These are phyloP conservation scores for Capsicum baccatum DNA, from an alignment of 257 asterid species.

Conservation along the genomic window DNA sequence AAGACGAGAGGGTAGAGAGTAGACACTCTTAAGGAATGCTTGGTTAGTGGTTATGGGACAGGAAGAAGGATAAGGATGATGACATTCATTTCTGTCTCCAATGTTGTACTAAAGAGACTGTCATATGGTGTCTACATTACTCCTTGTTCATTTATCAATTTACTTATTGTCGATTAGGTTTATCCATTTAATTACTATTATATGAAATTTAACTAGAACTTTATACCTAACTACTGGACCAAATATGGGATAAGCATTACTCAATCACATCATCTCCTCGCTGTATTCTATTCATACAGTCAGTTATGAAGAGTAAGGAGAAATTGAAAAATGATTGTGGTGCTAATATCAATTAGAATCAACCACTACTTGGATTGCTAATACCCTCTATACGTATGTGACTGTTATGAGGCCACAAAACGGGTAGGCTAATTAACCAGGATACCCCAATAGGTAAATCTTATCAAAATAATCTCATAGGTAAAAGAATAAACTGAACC, in stretches of 20 bases:
- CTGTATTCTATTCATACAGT: not conserved
- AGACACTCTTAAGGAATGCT: not conserved
- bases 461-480: not conserved
- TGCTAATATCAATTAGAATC: conserved; percentile 21
- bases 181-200: conserved; percentile 12
- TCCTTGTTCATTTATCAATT: not conserved
- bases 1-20: conserved; percentile 13
- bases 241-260: not conserved
- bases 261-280: not conserved
- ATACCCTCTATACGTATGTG: not conserved
- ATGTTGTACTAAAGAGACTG: not conserved
- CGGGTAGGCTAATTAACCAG: not conserved
- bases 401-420: not conserved
- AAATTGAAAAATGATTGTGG: not conserved
- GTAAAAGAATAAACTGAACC: not conserved
- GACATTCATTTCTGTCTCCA: not conserved
- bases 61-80: not conserved
- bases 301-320: not conserved
- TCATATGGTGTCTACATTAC: not conserved
- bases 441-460: not conserved
- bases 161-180: not conserved
- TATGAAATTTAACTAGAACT: not conserved
- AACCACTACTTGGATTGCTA: not conserved
- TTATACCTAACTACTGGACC: not conserved
- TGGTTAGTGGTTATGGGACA: not conserved